Conservation (phyloP, 139 green algal genomes). For the Chlorella sp. region DNA sequence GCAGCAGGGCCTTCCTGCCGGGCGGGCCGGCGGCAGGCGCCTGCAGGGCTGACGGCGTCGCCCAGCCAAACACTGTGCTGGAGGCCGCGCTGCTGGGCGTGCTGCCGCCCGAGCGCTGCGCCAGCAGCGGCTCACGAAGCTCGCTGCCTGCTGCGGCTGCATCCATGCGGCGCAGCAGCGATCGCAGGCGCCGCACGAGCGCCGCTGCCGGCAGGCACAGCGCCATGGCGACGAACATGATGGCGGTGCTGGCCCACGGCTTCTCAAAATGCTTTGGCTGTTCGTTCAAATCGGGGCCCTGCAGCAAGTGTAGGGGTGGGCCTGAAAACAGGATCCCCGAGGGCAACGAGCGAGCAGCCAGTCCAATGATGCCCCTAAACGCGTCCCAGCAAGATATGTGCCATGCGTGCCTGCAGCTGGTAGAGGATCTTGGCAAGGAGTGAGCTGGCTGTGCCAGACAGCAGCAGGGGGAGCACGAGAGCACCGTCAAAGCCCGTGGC, state of each 20-base stretch:
- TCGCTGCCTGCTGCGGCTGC: too few relatives aligned
- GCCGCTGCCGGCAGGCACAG: neutral
- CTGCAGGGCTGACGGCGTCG: neutral
- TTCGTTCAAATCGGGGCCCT: constrained; percentile 26
- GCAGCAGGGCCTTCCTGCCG: neutral
- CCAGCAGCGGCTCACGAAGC: neutral
- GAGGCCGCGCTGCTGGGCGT: neutral
- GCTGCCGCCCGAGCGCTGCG: neutral
- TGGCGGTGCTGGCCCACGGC: constrained; percentile 49
- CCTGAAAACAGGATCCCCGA: too few relatives aligned
- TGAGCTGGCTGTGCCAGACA: neutral
- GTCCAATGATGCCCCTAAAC: too few relatives aligned
- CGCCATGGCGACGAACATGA: constrained; percentile 18
- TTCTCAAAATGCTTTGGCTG: constrained; percentile 54
- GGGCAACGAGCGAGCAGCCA: neutral
- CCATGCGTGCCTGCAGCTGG: neutral
- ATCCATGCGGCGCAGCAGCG: neutral
- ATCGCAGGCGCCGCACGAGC: too few relatives aligned
- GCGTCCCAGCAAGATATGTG: too few relatives aligned
- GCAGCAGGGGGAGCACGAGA: neutral
- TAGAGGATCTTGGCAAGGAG: constrained; percentile 18
- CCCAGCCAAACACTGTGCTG: neutral
- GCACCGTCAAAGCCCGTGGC: neutral
- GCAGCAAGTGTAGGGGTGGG: too few relatives aligned
- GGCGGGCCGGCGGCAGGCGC: neutral